Base-by-base conservation (phyloP, 345 rosid species). In the Populus alba region DNA sequence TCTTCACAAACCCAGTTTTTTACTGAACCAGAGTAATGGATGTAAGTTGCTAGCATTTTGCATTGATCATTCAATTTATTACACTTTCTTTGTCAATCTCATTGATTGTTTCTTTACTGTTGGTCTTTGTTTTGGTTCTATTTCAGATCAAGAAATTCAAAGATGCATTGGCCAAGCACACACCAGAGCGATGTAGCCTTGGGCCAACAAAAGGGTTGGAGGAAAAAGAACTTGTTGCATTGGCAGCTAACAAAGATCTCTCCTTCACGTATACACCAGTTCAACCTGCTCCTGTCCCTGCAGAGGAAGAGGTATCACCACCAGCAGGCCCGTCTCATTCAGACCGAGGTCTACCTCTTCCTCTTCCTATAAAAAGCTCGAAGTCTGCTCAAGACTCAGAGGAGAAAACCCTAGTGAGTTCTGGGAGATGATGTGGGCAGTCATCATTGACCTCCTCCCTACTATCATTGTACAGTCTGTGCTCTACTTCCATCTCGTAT, bases 121-220 rank as follows among this genome's bases (percentile, higher is more conserved):
- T 23, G 15, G 38, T 39, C 71, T 66, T 75, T 29, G 27, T 25
- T 70, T 5, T 73, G 18, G 33, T 68, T 18, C 47, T 71, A 51
- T 72, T 69, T 23, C 88, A 94, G 99, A 94, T 96, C 43, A 94
- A 94, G 85, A 96, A 96, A 82, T 96, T 96, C 80, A 91, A 84
- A 84, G 97, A 94, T 72, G 97, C 99, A 18, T 77, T 96, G 83
- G 97, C 93, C 16, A 96, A 90, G 90, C 93, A 96, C 83, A 75
- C 79, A 1, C 91, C 97, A 0, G 97, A 91, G 27, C 79, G 97
- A 43, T 92, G 97, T 84, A 91, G 98, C 87, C 90, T 96, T 0
- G 90, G 88, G 18, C 97, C 93, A 1, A 80, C 92, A 18, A 91
- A 90, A 83, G 99, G 99, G 38, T 84, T 96, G 68, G 98, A 96